Evolutionary conservation across 805 yeast species (phyloP), one percentile per base, ranked within the genome.

Genomic region (Zygosaccharomyces lentus): DNA sequence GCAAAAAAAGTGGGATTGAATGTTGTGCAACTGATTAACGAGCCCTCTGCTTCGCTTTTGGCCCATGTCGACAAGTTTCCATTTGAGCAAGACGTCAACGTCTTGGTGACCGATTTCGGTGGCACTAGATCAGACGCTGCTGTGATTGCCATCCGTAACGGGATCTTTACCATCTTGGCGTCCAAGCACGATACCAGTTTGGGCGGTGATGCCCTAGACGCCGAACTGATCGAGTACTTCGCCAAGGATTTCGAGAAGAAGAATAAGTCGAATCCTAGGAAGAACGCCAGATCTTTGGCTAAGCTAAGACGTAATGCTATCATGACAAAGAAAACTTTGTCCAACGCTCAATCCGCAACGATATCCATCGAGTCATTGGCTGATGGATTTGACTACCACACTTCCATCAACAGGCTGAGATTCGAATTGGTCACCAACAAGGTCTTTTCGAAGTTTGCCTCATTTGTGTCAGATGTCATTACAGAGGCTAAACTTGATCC

Each of bases 51-150:
- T 50, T 96, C 97, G 41, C 73, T 93, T 53, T 74, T 93, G 55
- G 88, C 98, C 4, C 91, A 90, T 63, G 53, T 57, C 7, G 70
- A 73, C 69, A 87, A 49, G 82, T 82, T 61, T 51, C 57, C 58
- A 37, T 54, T 54, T 43, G 53, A 54, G 34, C 39, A 45, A 52
- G 69, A 65, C 38, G 60, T 48, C 37, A 64, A 60, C 41, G 64
- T 64, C 31, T 95, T 88, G 41, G 96, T 93, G 56, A 95, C 95
- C 45, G 99, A 93, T 69, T 87, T 93, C 61, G 99, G 99, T 67
- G 97, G 96, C 64, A 77, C 89, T 57, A 80, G 98, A 71, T 83
- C 96, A 34, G 98, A 93, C 65, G 96, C 90, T 51, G 96, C 98
- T 49, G 90, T 93, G 42, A 73, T 93, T 59, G 82, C 97, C 34